Base-by-base conservation (phyloP, 225 moss, liverwort and hornwort genomes). In the Bryum argenteum region DNA sequence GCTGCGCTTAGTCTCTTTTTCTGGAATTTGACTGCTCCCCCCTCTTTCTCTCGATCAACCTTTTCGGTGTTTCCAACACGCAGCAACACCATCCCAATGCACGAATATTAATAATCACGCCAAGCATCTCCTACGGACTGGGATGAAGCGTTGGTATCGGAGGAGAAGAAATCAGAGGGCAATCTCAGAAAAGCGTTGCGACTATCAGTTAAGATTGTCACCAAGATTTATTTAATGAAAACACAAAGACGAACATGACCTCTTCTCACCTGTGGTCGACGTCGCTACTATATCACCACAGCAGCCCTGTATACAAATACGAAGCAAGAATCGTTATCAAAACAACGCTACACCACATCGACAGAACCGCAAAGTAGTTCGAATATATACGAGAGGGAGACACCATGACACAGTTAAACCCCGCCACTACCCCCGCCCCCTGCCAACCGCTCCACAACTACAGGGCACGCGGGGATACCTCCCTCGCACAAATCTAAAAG, bases 401-500 rank as follows among this genome's bases (percentile, higher is more conserved):
- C 19, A 44, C 40, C 50, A 47, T 15, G 22, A 56, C 58, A 51
- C 40, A 8, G 12, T 56, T 61, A 74, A 66, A 55, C 43, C 58
- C 67, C 44, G 10, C 56, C n/a, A 44, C 60, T 58, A 44, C 21
- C 33, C 42, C 14, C 64, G 33, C 59, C 50, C 40, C 20, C 20
- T 26, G 13, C 39, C 53, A 82, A 78, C 74, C 71, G 78, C 71
- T 42, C 14, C 71, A 50, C 8, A 67, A 71, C 57, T 37, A 78
- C 64, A 73, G 67, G 50, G 55, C 61, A 60, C 10, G 62, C 63
- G 33, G 5, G 33, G 33, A 11, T 5, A 17, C 47, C 43, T 58
- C 11, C 22, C 42, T 24, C 41, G 7, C 11, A 10, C 18, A 66
- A 16, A 70, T 60, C 51, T 48, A 10, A 7, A 37, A 33, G 24